These are phyloP conservation scores for Juglanconis oblonga DNA, from an alignment of 2,329 filamentous ascomycete genomes.

Conservation along the genomic window DNA sequence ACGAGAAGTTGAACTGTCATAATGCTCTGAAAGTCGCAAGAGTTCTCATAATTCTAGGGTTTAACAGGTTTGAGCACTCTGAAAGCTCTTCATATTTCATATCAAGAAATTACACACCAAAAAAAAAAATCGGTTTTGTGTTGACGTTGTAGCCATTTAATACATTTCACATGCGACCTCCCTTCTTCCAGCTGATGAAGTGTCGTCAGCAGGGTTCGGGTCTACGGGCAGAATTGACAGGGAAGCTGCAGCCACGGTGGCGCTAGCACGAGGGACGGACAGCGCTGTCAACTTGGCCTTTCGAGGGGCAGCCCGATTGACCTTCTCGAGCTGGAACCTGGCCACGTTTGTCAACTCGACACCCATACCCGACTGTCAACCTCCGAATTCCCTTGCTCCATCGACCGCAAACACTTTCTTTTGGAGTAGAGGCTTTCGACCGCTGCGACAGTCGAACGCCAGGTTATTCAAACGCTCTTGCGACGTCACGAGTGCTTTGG, in stretches of 20 bases:
- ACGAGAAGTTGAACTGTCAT: not conserved
- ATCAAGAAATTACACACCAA: no score
- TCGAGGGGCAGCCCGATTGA: slow-evolving; percentile 14
- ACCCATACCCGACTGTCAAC: not conserved
- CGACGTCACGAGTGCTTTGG: slow-evolving; percentile 1
- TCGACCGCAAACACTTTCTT: not conserved
- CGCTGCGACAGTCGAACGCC: not conserved
- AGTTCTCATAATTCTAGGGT: not conserved
- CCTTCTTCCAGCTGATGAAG: not conserved
- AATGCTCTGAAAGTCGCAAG: not conserved
- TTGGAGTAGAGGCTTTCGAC: not conserved
- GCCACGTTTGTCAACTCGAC: slow-evolving; percentile 17
- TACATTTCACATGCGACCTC: no score
- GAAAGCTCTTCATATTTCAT: not conserved
- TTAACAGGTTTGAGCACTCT: no score
- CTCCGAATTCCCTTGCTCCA: not conserved
- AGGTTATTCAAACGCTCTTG: not conserved
- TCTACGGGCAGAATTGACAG: slow-evolving; percentile 1
- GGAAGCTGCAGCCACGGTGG: slow-evolving; percentile 17
- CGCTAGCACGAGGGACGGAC: slow-evolving; percentile 7
- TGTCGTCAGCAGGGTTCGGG: slow-evolving; percentile 6
- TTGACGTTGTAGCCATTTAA: no score
- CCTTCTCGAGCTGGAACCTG: slow-evolving; percentile 12
- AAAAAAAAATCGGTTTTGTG: no score
- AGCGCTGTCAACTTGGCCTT: slow-evolving; percentile 20